A percentile compares a stretch with the other conserved stretches of the same genome.
Conservation (phyloP, 768 basidiomycete species). For the Boletus sp. region DNA sequence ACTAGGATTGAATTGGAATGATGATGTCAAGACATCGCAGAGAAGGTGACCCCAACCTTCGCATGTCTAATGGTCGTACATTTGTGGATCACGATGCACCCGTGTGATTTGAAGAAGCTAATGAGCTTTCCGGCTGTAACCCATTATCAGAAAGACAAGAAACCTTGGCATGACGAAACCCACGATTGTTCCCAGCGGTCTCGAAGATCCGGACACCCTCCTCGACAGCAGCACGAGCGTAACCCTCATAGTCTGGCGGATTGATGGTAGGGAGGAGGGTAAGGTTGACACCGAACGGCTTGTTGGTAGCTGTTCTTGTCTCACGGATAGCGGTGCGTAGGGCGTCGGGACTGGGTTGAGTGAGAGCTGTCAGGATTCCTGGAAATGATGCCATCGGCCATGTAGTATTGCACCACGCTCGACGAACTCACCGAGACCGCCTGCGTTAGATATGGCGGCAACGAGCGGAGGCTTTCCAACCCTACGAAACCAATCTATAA, state of each 20-base stretch:
- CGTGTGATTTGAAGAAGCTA: slow-evolving; percentile 74
- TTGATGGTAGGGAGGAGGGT: slow-evolving; percentile 86
- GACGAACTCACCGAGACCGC: slow-evolving; percentile 59
- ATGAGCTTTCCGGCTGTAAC: slow-evolving; percentile 69
- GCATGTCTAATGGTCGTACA: slow-evolving; percentile 86
- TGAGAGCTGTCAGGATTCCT: slow-evolving; percentile 85
- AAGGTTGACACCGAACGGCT: slow-evolving; percentile 83
- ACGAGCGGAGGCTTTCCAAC: slow-evolving; percentile 74
- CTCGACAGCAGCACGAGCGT: slow-evolving; percentile 75
- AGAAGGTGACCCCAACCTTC: slow-evolving; percentile 49
- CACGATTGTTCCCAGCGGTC: slow-evolving; percentile 90
- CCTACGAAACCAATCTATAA: slow-evolving; percentile 39
- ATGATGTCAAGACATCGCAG: background rate
- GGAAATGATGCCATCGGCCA: background rate
- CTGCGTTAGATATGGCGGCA: slow-evolving; percentile 78
- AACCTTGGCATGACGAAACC: slow-evolving; percentile 22
- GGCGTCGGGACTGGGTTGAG: slow-evolving; percentile 81
- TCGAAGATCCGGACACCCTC: slow-evolving; percentile 89
- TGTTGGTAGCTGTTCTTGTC: slow-evolving; percentile 62
- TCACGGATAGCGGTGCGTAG: slow-evolving; percentile 77
- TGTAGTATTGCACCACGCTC: background rate
- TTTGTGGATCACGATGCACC: slow-evolving; percentile 84
- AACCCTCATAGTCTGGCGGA: slow-evolving; percentile 87
- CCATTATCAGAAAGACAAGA: background rate
- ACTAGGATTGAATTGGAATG: slow-evolving; percentile 26